Percentiles rank a stretch among this genome's conserved stretches.
phyloP scores from a whole-genome alignment of 106 monocot genomes.

The Dendrobium catenatum region DNA sequence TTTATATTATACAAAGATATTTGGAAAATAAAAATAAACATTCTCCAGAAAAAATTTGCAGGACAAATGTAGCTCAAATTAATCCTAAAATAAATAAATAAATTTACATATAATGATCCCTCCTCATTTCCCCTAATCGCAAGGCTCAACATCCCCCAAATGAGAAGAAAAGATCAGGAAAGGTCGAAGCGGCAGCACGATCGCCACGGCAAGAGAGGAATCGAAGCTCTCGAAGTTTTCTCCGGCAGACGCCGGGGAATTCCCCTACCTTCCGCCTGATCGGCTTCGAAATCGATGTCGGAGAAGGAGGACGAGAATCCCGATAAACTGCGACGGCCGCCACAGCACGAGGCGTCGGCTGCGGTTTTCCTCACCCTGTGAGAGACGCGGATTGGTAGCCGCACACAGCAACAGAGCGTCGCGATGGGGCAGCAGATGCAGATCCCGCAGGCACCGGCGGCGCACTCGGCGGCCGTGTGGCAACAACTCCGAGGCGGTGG shows the following conservation, averaged over 20 bases:
- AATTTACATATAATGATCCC: neutral
- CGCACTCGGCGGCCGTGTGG: neutral
- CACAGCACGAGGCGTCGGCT: neutral
- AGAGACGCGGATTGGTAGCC: neutral
- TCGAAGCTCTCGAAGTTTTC: neutral
- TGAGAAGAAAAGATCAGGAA: neutral
- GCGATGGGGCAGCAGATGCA: constrained; percentile 2
- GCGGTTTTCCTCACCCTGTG: neutral
- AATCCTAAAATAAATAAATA: neutral
- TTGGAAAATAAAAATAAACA: no score
- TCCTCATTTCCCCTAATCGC: neutral
- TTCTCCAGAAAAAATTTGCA: neutral
- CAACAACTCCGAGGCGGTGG: neutral
- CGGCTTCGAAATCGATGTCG: neutral
- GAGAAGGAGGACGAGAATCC: neutral
- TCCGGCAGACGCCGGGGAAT: neutral
- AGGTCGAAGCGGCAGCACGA: neutral
- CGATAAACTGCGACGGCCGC: neutral
- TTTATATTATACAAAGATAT: no score
- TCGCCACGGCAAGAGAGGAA: neutral
- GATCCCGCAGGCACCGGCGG: neutral
- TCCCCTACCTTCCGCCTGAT: neutral
- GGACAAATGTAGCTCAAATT: neutral
- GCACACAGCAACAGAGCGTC: neutral
- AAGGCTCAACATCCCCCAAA: neutral